Percentiles rank a stretch among this genome's conserved stretches.
These are phyloP conservation scores for Pleurotus salmoneostramineus DNA, from an alignment of 768 basidiomycete species.

Conservation along the genomic window DNA sequence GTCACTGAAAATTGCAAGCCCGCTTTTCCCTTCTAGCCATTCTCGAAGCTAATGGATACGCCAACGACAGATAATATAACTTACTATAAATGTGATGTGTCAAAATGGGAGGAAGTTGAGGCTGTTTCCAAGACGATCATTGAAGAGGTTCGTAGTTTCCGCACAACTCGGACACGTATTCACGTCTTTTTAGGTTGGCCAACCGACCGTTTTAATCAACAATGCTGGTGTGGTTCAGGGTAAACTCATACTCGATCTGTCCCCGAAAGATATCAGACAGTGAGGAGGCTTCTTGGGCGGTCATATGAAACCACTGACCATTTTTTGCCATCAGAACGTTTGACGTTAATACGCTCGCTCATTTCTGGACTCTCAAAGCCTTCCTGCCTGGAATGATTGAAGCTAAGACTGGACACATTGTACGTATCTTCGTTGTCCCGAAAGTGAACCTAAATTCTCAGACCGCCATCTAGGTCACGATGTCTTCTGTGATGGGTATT, in stretches of 20 bases:
- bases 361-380: constrained; percentile 90
- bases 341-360: constrained; percentile 80
- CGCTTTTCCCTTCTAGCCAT: background rate
- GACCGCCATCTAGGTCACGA: constrained; percentile 49
- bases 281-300: constrained; percentile 24
- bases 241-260: constrained; percentile 78
- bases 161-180: background rate
- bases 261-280: constrained; percentile 77
- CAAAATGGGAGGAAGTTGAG: constrained; percentile 83
- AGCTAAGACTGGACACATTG: constrained; percentile 79
- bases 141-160: constrained; percentile 56
- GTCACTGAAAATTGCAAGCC: constrained; percentile 70
- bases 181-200: constrained; percentile 56
- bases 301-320: background rate
- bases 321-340: constrained; percentile 61
- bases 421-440: constrained; percentile 28
- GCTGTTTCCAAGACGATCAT: constrained; percentile 67
- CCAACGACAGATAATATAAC: constrained; percentile 60
- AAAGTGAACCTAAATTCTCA: too few species aligned
- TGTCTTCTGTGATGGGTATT: constrained; percentile 73
- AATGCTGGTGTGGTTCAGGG: constrained; percentile 95
- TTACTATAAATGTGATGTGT: constrained; percentile 91
- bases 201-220: constrained; percentile 88
- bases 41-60: background rate
- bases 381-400: constrained; percentile 89